Evolutionary conservation across 768 basidiomycete species (phyloP).

Genomic region (Cyclocybe cylindracea): DNA sequence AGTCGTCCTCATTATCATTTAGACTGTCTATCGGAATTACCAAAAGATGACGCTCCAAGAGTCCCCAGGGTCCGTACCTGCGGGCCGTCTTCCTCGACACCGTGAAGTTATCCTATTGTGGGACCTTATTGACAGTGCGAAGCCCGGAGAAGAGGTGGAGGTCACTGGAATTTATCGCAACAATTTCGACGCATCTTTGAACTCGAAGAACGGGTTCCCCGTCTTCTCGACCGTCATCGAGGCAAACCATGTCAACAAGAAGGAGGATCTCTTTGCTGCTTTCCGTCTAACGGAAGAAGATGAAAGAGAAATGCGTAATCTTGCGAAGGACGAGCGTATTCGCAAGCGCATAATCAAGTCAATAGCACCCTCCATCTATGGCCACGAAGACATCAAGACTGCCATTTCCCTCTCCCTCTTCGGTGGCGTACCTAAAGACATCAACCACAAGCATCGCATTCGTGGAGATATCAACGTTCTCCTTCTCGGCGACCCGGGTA

Average conservation of each 20-base stretch:
- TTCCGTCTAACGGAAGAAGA: constrained; percentile 97
- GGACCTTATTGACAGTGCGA: constrained; percentile 98
- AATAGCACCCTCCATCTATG: constrained; percentile 98
- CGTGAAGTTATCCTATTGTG: constrained; percentile 95
- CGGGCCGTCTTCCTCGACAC: constrained; percentile 94
- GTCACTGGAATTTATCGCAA: constrained; percentile 98
- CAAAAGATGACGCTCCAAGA: constrained; percentile 99
- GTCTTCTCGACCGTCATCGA: constrained; percentile 99
- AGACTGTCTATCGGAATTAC: constrained; percentile 98
- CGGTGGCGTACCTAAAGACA: constrained; percentile 92
- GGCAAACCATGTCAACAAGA: constrained; percentile 98
- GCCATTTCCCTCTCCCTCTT: constrained; percentile 95
- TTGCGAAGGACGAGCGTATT: constrained; percentile 91
- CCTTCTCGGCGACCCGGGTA: constrained; percentile 95
- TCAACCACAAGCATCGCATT: constrained; percentile 94
- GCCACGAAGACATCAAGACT: constrained; percentile 99
- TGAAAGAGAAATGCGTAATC: constrained; percentile 84
- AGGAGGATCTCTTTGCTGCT: constrained; percentile 98
- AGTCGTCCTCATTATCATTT: background rate
- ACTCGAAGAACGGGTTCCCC: constrained; percentile 98
- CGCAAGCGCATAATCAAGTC: constrained; percentile 98
- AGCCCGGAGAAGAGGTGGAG: constrained; percentile 99
- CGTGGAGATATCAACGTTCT: constrained; percentile 98
- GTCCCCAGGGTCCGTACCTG: constrained; percentile 96
- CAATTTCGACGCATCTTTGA: constrained; percentile 97